These are phyloP conservation scores for Volvox carteri DNA, from an alignment of 163 green algal genomes.

Conservation along the genomic window DNA sequence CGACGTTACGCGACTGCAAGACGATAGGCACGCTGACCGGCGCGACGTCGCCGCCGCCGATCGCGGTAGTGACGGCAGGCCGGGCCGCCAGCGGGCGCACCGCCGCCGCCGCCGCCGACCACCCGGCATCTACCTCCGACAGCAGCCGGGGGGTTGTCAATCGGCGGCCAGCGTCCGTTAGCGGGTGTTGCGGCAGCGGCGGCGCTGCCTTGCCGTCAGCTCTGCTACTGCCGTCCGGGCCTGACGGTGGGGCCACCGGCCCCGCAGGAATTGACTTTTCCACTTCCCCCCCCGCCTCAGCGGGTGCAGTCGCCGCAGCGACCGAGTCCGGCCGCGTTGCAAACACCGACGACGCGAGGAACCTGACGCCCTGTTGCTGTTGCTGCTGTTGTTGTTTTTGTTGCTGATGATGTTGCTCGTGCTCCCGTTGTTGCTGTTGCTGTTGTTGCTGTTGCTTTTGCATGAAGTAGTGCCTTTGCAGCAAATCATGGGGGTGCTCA, in stretches of 20 bases:
- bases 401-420: neutral
- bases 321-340: neutral
- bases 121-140: neutral
- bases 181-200: neutral
- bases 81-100: too few species aligned
- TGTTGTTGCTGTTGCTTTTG: neutral
- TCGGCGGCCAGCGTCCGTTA: too few species aligned
- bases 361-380: neutral
- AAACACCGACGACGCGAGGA: neutral
- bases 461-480: neutral
- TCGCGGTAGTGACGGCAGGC: neutral
- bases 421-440: constrained; percentile 4
- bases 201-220: neutral
- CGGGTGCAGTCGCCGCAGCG: neutral
- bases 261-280: neutral
- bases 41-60: too few species aligned
- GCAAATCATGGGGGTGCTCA: neutral
- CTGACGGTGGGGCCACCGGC: neutral
- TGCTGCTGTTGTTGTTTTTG: neutral
- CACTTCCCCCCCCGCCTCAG: neutral
- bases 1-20: neutral
- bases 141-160: too few species aligned
- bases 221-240: neutral
- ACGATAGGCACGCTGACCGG: neutral
- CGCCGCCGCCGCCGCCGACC: too few species aligned